phyloP scores from a whole-genome alignment of 306 rosid genomes.

The Vigna nakashimae region DNA sequence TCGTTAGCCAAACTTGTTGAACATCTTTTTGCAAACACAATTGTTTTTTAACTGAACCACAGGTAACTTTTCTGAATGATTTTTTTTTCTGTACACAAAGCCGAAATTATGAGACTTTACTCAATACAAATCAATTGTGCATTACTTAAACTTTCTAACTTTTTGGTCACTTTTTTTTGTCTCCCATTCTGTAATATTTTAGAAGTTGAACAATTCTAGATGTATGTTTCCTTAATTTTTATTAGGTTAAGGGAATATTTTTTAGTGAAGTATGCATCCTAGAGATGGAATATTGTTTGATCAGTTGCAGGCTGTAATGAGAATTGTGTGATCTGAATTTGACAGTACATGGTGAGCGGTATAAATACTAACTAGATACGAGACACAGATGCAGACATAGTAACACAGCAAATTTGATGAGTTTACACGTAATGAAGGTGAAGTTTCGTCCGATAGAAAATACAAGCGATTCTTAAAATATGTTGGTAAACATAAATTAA shows the following conservation, averaged over 20 bases:
- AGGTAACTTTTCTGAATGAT: slow-evolving; percentile 5
- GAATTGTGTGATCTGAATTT: slow-evolving; percentile 14
- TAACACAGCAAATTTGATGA: slow-evolving; percentile 30
- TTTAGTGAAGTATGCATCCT: not conserved
- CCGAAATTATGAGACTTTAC: not conserved
- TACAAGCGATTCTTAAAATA: not conserved
- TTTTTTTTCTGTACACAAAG: not conserved
- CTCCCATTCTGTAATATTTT: slow-evolving; percentile 26
- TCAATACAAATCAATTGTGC: not conserved
- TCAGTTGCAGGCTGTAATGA: slow-evolving; percentile 19
- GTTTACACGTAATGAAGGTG: slow-evolving; percentile 1
- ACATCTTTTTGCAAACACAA: slow-evolving; percentile 27
- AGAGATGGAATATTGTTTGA: not conserved
- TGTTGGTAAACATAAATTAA: slow-evolving; percentile 29
- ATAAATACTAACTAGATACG: not conserved
- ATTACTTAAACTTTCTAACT: not conserved
- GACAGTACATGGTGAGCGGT: not conserved
- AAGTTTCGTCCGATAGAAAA: not conserved
- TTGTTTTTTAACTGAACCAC: not conserved
- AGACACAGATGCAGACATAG: slow-evolving; percentile 15
- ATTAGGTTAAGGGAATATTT: not conserved
- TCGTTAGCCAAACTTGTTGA: slow-evolving; percentile 15
- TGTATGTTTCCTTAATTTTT: not conserved
- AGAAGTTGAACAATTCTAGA: not conserved
- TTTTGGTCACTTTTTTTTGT: slow-evolving; percentile 17